phyloP scores from a whole-genome alignment of 495 filamentous ascomycete genomes.

The Aspergillus cavernicola region DNA sequence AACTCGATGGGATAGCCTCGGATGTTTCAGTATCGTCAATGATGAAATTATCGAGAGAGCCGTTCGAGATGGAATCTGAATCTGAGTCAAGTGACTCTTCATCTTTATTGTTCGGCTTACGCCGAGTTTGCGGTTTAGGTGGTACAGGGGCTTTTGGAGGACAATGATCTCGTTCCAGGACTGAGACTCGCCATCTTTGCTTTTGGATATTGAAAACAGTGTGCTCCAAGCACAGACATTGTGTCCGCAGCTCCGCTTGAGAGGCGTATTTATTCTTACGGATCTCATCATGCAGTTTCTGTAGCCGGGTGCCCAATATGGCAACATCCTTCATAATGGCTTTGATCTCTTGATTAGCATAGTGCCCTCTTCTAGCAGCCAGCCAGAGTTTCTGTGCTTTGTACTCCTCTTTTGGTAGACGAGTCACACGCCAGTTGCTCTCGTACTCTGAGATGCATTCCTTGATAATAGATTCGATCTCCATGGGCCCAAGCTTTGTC shows the following conservation, averaged over 20 bases:
- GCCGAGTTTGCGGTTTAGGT: constrained; percentile 21
- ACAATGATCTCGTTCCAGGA: constrained; percentile 45
- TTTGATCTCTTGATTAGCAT: constrained; percentile 26
- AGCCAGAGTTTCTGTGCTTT: constrained; percentile 64
- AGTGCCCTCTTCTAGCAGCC: constrained; percentile 33
- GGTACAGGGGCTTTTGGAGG: constrained; percentile 44
- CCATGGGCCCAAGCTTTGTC: constrained; percentile 36
- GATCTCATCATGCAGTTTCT: constrained; percentile 49
- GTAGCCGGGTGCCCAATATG: constrained; percentile 45
- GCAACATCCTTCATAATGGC: constrained; percentile 21
- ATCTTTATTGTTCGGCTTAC: constrained; percentile 25
- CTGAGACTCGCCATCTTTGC: constrained; percentile 48
- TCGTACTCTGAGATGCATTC: constrained; percentile 50
- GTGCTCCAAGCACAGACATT: constrained; percentile 53
- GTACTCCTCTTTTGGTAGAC: constrained; percentile 47
- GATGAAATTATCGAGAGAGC: constrained; percentile 46
- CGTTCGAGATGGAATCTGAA: constrained; percentile 30
- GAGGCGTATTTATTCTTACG: constrained; percentile 46
- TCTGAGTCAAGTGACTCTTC: constrained; percentile 40
- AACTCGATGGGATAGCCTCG: neutral
- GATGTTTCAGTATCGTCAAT: constrained; percentile 29
- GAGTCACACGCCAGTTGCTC: constrained; percentile 52
- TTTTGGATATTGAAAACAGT: constrained; percentile 59
- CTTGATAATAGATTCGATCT: constrained; percentile 50
- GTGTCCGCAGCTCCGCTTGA: constrained; percentile 41